Base-by-base conservation (phyloP, 2,329 filamentous ascomycete species). In the Geosmithia flava region DNA sequence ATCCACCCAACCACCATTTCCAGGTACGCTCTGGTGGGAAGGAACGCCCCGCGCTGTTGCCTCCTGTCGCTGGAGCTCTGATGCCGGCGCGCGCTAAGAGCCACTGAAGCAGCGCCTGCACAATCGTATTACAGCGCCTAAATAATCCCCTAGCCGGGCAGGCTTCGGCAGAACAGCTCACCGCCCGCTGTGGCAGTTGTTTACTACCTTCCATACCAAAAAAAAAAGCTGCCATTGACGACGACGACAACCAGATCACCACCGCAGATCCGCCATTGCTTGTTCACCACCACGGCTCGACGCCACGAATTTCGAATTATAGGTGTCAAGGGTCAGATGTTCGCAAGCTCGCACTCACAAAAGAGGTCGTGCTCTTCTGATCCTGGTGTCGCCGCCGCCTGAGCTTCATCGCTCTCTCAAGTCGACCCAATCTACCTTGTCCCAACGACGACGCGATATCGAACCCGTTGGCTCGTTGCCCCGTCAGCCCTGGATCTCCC, bases 181-280 rank as follows among this genome's bases (percentile, higher is more conserved):
- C 47, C 47, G 47, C 47, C 47, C 41, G 47, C 47, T n/a, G 15
- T 20, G 30, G 37, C n/a, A 44, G 47, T 29, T 48, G 47, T 48
- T 48, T 44, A 48, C 47, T 48, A 13, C 33, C 11, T 37, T 33
- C 23, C 47, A 15, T 44, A 44, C 17, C 46, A 42, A 47, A 42
- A 45, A 27, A 44, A 44, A 45, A 45, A 45, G 44, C 44, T 45
- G 7, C 19, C 20, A 17, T 41, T 40, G 20, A 41, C 45, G 45
- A 42, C 46, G 20, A 27, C 23, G 23, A 27, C 23, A 8, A 47
- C 20, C 33, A 19, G 20, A 33, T 33, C 44, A 29, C 30, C 23
- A 16, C 23, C 27, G n/a, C 30, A n/a, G 2, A 33, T 16, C 20
- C 27, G 44, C 27, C 44, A 45, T 45, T 45, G 44, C 16, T 15